phyloP scores from a whole-genome alignment of 768 basidiomycete species.

The Lactarius indigo region DNA sequence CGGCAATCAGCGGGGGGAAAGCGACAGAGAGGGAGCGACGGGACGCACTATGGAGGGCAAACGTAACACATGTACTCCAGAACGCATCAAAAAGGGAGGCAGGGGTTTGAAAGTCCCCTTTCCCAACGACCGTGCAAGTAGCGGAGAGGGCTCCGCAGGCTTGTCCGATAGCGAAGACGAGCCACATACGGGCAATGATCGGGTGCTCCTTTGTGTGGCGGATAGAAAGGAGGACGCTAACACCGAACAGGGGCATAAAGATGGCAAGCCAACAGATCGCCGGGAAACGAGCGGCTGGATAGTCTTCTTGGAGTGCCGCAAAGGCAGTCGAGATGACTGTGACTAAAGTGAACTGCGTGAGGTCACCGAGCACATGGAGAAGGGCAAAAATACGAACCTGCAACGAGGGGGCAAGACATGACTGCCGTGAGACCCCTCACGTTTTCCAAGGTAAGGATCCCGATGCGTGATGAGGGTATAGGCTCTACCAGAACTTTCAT shows the following conservation, averaged over 20 bases:
- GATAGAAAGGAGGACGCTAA: conserved; percentile 17
- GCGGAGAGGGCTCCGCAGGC: conserved; percentile 16
- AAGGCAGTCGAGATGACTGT: conserved; percentile 19
- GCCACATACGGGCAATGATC: conserved; percentile 21
- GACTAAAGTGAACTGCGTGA: not conserved
- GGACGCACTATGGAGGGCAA: conserved; percentile 20
- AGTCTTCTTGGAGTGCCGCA: conserved; percentile 20
- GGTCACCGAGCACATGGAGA: not conserved
- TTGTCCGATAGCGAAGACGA: conserved; percentile 18
- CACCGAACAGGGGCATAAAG: conserved; percentile 21
- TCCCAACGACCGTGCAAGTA: conserved; percentile 13
- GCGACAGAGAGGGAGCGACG: not conserved
- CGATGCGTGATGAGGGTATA: conserved; percentile 4
- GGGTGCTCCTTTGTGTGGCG: conserved; percentile 10
- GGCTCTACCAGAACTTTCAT: conserved; percentile 19
- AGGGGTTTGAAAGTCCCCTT: conserved; percentile 23
- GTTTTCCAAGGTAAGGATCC: conserved; percentile 3
- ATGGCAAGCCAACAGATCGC: conserved; percentile 22
- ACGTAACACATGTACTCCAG: conserved; percentile 17
- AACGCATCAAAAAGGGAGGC: conserved; percentile 20
- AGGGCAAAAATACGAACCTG: not conserved
- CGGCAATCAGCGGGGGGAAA: conserved; percentile 6
- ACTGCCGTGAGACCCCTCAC: conserved; percentile 12
- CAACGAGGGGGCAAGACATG: conserved; percentile 13
- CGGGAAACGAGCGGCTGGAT: conserved; percentile 15